These are phyloP conservation scores for Fomitopsis schrenkii DNA, from an alignment of 1,284 basidiomycete species.

Conservation along the genomic window DNA sequence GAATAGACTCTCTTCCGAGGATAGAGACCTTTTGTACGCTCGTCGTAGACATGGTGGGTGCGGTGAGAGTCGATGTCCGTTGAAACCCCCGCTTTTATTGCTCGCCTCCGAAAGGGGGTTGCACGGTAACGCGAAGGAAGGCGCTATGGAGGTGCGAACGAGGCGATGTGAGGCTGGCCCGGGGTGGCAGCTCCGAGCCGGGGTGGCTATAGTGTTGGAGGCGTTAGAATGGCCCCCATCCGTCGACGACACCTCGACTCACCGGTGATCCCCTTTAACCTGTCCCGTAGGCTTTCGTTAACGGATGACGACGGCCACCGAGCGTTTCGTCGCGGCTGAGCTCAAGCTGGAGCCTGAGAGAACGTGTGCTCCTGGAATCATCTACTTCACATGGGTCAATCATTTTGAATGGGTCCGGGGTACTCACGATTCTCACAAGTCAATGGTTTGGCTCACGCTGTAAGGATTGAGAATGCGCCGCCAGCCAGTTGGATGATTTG, in stretches of 20 bases:
- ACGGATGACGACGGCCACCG: neutral
- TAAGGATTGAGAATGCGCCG: too few relatives aligned
- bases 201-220: neutral
- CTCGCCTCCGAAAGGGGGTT: neutral
- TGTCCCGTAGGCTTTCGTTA: neutral
- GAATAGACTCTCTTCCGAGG: constrained; percentile 84
- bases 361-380: neutral
- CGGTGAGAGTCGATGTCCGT: neutral
- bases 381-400: neutral
- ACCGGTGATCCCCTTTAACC: neutral
- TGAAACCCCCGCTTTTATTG: neutral
- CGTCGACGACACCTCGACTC: neutral
- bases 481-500: too few relatives aligned
- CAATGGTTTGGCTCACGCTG: too few relatives aligned
- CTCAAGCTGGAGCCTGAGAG: neutral
- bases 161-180: neutral
- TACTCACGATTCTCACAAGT: neutral
- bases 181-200: constrained; percentile 4
- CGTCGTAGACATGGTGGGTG: constrained; percentile 24
- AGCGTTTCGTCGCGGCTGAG: neutral
- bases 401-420: neutral
- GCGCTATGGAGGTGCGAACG: neutral
- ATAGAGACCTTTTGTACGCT: constrained; percentile 75
- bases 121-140: neutral
- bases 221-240: constrained; percentile 1